Percentiles rank a stretch among this genome's conserved stretches.
Evolutionary conservation across 768 basidiomycete genomes (phyloP).

Genomic region (Clavaria fumosa): DNA sequence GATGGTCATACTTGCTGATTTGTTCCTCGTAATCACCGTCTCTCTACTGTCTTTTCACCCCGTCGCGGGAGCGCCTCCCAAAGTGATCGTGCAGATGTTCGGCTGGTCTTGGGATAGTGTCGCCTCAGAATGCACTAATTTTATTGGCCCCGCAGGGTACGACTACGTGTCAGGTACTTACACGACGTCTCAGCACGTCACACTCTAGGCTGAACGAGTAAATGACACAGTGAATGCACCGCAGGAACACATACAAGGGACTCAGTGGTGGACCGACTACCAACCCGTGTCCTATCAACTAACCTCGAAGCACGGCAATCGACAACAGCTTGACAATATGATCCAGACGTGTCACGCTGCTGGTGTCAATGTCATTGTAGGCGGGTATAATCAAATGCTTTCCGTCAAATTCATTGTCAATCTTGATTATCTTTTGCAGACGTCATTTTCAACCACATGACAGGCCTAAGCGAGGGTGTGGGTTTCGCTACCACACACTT

Average conservation of each 20-base stretch:
- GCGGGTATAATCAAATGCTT: conserved; percentile 18
- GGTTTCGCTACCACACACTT: no score
- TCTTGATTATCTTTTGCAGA: conserved; percentile 23
- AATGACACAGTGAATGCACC: not conserved
- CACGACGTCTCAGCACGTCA: conserved; percentile 25
- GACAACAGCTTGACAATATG: conserved; percentile 36
- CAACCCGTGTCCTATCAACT: conserved; percentile 43
- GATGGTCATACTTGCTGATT: no score
- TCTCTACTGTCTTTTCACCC: no score
- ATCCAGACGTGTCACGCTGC: conserved; percentile 33
- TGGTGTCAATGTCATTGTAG: conserved; percentile 42
- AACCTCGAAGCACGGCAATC: conserved; percentile 49
- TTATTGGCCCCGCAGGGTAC: conserved; percentile 55
- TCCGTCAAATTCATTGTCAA: no score
- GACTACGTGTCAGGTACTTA: conserved; percentile 50
- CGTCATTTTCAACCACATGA: conserved; percentile 56
- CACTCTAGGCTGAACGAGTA: conserved; percentile 21
- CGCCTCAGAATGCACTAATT: conserved; percentile 46
- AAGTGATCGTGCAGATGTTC: conserved; percentile 56
- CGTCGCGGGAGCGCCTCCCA: no score
- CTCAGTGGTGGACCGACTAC: conserved; percentile 66
- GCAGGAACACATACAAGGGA: conserved; percentile 22
- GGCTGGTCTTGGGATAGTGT: conserved; percentile 50
- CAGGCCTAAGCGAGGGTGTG: conserved; percentile 23
- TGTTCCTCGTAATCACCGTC: no score